Base-by-base conservation (phyloP, 176 grass and related monocot genomes). In the Pontederia paniculata region DNA sequence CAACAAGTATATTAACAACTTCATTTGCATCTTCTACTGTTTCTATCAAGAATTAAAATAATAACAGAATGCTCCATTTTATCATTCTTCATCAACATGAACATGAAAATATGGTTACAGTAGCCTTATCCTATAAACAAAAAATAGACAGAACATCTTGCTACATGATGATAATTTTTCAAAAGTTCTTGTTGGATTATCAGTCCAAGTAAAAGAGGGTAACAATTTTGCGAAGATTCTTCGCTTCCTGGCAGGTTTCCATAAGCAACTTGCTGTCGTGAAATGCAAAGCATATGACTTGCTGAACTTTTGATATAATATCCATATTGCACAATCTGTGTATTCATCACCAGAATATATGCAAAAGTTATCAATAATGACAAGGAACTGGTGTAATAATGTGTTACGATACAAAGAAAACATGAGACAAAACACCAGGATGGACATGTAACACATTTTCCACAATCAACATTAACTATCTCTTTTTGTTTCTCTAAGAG, bases 261-360 rank as follows among this genome's bases (percentile, higher is more conserved):
- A 98, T 93, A 45, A 98, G 78, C 73, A 98, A 75, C 67, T 77
- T 98, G 70, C 87, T 98, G 66, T 98, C 87, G 59, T 98, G 87
- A 42, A 98, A 98, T 8, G 87, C 94, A 57, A 98, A 98, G 43
- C 87, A 93, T 79, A 93, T 98, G 25, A 98, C 75, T 55, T 99
- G 83, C 56, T 99, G 87, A 42, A 99, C 87, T 66, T 77, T 99
- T 10, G 87, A 99, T 54, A 99, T 79, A 56, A 99, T 99, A 72
- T 93, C 94, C 87, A 93, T 99, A 66, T 99, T 99, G 83, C 94
- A 99, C 73, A 99, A 72, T 77, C 94, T 98, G 77, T 77, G 74
- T 55, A 74, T 77, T 51, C 61, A 50, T 60, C 48, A 65, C 12
- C 48, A 23, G 31, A 71, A n/a, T 28, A 20, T 50, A 45, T 62